A percentile compares a stretch with the other conserved stretches of the same genome.
These are phyloP conservation scores for Pichia thaimueangensis DNA, from an alignment of 805 yeast genomes.

Conservation along the genomic window DNA sequence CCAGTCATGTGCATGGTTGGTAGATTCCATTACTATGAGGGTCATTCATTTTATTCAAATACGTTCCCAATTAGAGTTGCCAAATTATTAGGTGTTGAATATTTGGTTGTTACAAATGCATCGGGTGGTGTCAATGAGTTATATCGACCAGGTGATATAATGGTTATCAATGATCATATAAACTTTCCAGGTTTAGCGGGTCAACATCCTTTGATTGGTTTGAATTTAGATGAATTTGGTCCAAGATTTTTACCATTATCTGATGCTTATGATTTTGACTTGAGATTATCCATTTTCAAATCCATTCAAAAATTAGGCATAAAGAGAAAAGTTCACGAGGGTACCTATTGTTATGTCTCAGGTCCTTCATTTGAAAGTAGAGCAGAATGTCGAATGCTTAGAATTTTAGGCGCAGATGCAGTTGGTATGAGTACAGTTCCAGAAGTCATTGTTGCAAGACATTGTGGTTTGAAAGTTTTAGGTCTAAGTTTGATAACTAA, in stretches of 20 bases:
- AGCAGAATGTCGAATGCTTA: slow-evolving; percentile 79
- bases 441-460: slow-evolving; percentile 89
- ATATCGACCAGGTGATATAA: slow-evolving; percentile 78
- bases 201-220: slow-evolving; percentile 79
- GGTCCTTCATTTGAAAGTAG: slow-evolving; percentile 94
- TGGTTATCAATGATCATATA: slow-evolving; percentile 86
- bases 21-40: slow-evolving; percentile 87
- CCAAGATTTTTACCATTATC: slow-evolving; percentile 83
- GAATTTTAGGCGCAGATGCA: slow-evolving; percentile 77
- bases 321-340: slow-evolving; percentile 71
- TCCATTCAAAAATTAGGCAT: slow-evolving; percentile 42
- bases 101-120: slow-evolving; percentile 85
- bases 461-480: slow-evolving; percentile 71
- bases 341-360: slow-evolving; percentile 74
- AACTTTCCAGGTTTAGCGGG: slow-evolving; percentile 91
- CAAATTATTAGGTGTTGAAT: slow-evolving; percentile 50
- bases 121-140: slow-evolving; percentile 79
- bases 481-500: slow-evolving; percentile 87
- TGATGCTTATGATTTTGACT: slow-evolving; percentile 77
- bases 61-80: slow-evolving; percentile 83
- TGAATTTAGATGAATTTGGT: slow-evolving; percentile 73
- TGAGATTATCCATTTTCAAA: slow-evolving; percentile 56
- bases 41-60: slow-evolving; percentile 73
- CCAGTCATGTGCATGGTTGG: slow-evolving; percentile 95
- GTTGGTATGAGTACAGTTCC: slow-evolving; percentile 99